Evolutionary conservation across 2,329 filamentous ascomycete species (phyloP).

Genomic region (Neofusicoccum laricinum): DNA sequence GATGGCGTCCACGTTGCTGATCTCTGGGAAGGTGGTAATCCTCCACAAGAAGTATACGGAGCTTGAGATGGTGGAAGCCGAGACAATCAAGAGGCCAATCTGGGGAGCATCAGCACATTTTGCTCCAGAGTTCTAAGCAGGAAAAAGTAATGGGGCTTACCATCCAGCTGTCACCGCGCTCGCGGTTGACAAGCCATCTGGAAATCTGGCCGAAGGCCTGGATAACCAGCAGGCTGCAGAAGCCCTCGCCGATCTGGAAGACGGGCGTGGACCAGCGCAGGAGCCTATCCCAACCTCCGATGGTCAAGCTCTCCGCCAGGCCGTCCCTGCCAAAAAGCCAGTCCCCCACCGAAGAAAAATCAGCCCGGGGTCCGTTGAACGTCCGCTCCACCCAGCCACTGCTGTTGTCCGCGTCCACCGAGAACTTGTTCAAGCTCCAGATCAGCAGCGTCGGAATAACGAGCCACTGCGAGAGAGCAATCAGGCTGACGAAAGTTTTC

Average conservation of each 20-base stretch:
- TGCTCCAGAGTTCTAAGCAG: too few relatives aligned
- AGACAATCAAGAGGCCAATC: slow-evolving; percentile 85
- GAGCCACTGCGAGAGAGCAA: slow-evolving; percentile 80
- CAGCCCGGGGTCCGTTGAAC: slow-evolving; percentile 62
- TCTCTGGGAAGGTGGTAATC: slow-evolving; percentile 87
- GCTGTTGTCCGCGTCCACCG: slow-evolving; percentile 74
- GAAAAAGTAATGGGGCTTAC: slow-evolving; percentile 52
- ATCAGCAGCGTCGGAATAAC: slow-evolving; percentile 84
- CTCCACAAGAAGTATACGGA: slow-evolving; percentile 96
- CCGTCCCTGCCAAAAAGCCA: slow-evolving; percentile 89
- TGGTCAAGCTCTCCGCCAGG: slow-evolving; percentile 72
- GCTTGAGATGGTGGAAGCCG: slow-evolving; percentile 87
- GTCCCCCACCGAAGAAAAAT: slow-evolving; percentile 67
- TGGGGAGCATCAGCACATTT: slow-evolving; percentile 44
- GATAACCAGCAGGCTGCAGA: slow-evolving; percentile 93
- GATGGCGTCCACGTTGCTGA: slow-evolving; percentile 87
- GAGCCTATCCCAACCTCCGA: slow-evolving; percentile 85
- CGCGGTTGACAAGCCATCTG: slow-evolving; percentile 88
- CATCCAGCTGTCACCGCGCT: slow-evolving; percentile 95
- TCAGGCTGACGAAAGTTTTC: slow-evolving; percentile 64
- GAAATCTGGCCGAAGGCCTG: slow-evolving; percentile 94
- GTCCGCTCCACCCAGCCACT: slow-evolving; percentile 79
- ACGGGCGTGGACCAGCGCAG: slow-evolving; percentile 88
- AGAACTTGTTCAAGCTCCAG: slow-evolving; percentile 94
- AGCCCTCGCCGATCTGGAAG: slow-evolving; percentile 93